These are phyloP conservation scores for Fusarium penzigii DNA, from an alignment of 2,329 filamentous ascomycete species.

Conservation along the genomic window DNA sequence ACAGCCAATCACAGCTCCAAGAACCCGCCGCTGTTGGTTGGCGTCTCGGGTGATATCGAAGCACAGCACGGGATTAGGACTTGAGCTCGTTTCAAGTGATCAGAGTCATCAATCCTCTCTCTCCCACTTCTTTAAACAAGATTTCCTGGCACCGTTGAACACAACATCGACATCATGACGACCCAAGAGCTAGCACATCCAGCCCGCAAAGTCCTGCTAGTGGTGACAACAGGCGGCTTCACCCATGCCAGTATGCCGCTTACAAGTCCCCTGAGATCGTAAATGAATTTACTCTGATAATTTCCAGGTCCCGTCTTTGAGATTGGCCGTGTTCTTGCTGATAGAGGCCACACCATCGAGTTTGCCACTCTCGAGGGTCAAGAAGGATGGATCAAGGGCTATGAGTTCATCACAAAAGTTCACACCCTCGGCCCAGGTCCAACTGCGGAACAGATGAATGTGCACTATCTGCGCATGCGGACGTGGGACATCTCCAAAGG, in stretches of 20 bases:
- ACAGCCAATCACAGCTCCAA: too few species aligned
- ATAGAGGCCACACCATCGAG: constrained; percentile 34
- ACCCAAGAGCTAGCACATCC: constrained; percentile 17
- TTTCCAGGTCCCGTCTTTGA: constrained; percentile 32
- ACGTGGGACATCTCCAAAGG: constrained; percentile 32
- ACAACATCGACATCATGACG: constrained; percentile 3
- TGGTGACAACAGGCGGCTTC: constrained; percentile 35
- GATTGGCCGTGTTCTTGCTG: constrained; percentile 30
- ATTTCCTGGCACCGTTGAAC: too few species aligned
- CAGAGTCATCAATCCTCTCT: too few species aligned
- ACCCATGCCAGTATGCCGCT: constrained; percentile 32
- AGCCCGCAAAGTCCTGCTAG: constrained; percentile 29
- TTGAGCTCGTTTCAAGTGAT: too few species aligned
- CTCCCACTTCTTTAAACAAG: too few species aligned
- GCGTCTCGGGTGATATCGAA: too few species aligned
- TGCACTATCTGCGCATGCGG: constrained; percentile 35
- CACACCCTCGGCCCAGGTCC: constrained; percentile 32
- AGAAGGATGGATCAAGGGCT: constrained; percentile 33
- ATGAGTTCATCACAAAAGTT: constrained; percentile 30
- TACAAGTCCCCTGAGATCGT: background rate
- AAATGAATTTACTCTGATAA: background rate
- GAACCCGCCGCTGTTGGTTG: too few species aligned
- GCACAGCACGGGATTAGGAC: too few species aligned
- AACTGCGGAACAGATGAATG: constrained; percentile 24
- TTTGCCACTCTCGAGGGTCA: constrained; percentile 39